phyloP scores from a whole-genome alignment of 352 stramenopile species.

The Blastocystis sp. region DNA sequence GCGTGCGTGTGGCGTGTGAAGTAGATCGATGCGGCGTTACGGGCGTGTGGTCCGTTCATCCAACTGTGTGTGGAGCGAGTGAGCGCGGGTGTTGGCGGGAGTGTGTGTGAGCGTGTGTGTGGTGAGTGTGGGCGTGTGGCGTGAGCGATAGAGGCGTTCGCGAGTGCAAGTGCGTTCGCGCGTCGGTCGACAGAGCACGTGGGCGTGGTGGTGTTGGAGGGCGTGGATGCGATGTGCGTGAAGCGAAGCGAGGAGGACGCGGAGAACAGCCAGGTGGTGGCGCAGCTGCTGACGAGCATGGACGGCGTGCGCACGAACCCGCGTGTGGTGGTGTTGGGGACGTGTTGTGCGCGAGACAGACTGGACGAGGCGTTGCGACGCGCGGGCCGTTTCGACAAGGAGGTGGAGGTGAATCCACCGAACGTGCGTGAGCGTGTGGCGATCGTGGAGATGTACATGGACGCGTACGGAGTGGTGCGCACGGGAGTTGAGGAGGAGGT shows the following conservation, averaged over 20 bases:
- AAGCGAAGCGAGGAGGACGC: constrained; percentile 78
- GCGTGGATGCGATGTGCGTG: constrained; percentile 89
- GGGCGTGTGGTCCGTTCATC: constrained; percentile 21
- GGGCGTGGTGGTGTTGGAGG: constrained; percentile 94
- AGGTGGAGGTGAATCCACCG: constrained; percentile 91
- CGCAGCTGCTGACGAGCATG: constrained; percentile 88
- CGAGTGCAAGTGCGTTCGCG: constrained; percentile 68
- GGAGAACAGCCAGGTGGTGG: constrained; percentile 78
- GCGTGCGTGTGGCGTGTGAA: not conserved
- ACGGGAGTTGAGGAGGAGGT: constrained; percentile 82
- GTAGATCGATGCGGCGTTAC: constrained; percentile 26
- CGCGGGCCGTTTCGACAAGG: constrained; percentile 89
- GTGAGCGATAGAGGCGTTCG: constrained; percentile 15
- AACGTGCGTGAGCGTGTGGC: constrained; percentile 85
- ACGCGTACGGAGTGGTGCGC: constrained; percentile 55
- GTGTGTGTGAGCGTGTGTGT: too few relatives aligned
- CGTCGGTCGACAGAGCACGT: constrained; percentile 76
- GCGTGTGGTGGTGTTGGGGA: constrained; percentile 88
- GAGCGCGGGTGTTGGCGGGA: not conserved
- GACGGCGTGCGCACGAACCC: constrained; percentile 83
- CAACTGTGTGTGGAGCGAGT: constrained; percentile 8
- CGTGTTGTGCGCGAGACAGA: constrained; percentile 87
- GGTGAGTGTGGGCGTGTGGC: not conserved
- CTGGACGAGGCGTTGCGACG: constrained; percentile 89
- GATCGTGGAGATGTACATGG: constrained; percentile 85